A percentile compares a stretch with the other conserved stretches of the same genome.
Evolutionary conservation across 257 asterid genomes (phyloP).

Genomic region (Primulina eburnea): DNA sequence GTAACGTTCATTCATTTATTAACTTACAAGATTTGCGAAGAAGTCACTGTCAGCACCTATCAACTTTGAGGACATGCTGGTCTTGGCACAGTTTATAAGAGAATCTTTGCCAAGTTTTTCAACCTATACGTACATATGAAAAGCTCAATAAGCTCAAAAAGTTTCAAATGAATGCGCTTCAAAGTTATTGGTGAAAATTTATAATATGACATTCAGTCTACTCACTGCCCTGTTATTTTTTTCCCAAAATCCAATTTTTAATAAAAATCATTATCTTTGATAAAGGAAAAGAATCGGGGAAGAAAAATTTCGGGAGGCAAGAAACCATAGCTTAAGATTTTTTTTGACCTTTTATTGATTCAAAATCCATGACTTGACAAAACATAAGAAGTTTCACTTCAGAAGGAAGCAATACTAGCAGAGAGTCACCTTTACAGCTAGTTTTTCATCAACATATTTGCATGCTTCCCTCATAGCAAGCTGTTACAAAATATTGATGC

Average conservation of each 20-base stretch:
- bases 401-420: slow-evolving; percentile 12
- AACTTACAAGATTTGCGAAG: slow-evolving; percentile 80
- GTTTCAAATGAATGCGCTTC: not conserved
- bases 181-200: not conserved
- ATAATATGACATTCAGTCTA: not conserved
- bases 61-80: slow-evolving; percentile 96
- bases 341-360: too few species aligned
- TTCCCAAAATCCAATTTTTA: not conserved
- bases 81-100: slow-evolving; percentile 88
- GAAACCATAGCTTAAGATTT: too few species aligned
- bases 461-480: slow-evolving; percentile 99
- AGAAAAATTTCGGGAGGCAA: not conserved
- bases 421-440: slow-evolving; percentile 71
- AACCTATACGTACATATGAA: slow-evolving; percentile 48
- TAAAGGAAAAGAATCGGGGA: not conserved
- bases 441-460: slow-evolving; percentile 88
- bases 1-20: slow-evolving; percentile 1
- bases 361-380: too few species aligned
- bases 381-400: slow-evolving; percentile 1
- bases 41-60: slow-evolving; percentile 82
- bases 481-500: slow-evolving; percentile 40
- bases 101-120: slow-evolving; percentile 94
- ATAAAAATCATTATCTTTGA: not conserved
- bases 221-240: not conserved
- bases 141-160: slow-evolving; percentile 16